phyloP scores from a whole-genome alignment of 2,329 filamentous ascomycete species.

The Ampelomyces quisqualis region DNA sequence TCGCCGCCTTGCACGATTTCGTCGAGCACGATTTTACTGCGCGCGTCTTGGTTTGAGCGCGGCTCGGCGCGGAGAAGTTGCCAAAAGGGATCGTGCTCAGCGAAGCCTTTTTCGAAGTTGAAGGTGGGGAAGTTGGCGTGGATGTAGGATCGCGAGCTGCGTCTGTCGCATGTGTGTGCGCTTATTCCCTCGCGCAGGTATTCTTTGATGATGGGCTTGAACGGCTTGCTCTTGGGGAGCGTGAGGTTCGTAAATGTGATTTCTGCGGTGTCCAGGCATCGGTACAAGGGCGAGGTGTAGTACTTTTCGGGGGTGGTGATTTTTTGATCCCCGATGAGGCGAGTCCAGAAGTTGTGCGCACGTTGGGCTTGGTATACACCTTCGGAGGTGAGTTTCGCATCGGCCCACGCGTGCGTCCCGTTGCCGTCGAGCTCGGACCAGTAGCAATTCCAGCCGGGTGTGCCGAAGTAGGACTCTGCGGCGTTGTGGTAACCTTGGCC shows the following conservation, averaged over 20 bases:
- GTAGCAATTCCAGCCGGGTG: constrained; percentile 69
- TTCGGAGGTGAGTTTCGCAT: constrained; percentile 60
- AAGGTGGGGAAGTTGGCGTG: constrained; percentile 54
- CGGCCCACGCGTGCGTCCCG: constrained; percentile 62
- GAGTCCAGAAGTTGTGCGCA: constrained; percentile 61
- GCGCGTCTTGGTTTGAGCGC: constrained; percentile 52
- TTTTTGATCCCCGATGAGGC: constrained; percentile 51
- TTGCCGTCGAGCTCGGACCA: constrained; percentile 67
- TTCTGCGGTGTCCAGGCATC: constrained; percentile 64
- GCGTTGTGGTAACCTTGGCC: constrained; percentile 68
- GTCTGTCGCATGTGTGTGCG: constrained; percentile 68
- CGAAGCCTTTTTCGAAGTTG: constrained; percentile 62
- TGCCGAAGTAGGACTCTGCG: constrained; percentile 67
- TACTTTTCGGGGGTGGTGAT: constrained; percentile 64
- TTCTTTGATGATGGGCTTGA: constrained; percentile 64
- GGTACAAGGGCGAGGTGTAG: constrained; percentile 64
- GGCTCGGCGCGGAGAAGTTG: constrained; percentile 52
- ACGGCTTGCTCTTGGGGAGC: constrained; percentile 54
- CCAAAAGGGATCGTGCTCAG: constrained; percentile 60
- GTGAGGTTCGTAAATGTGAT: constrained; percentile 60
- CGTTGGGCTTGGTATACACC: constrained; percentile 60
- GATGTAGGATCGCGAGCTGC: constrained; percentile 59
- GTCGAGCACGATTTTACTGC: constrained; percentile 50
- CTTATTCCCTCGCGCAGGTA: constrained; percentile 65
- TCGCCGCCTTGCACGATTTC: constrained; percentile 55